Conservation (phyloP, 805 yeast species). For the Pichia ethanolica region DNA sequence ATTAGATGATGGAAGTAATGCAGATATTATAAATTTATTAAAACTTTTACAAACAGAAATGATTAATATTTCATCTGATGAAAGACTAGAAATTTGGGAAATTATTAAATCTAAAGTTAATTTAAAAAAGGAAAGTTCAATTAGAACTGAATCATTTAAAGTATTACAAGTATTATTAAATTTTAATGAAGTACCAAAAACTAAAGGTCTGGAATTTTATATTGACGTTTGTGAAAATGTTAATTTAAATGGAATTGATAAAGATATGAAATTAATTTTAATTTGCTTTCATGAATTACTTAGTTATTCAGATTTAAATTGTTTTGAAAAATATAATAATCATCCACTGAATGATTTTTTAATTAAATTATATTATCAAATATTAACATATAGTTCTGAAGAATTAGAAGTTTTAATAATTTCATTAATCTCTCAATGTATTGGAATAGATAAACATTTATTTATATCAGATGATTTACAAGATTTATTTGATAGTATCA, state of each 20-base stretch:
- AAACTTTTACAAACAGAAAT: conserved; percentile 42
- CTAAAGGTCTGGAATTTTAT: conserved; percentile 49
- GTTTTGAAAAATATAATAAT: conserved; percentile 14
- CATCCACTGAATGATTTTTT: conserved; percentile 15
- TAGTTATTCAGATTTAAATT: conserved; percentile 27
- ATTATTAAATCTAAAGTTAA: conserved; percentile 48
- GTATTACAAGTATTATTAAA: conserved; percentile 50
- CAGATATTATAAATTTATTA: conserved; percentile 43
- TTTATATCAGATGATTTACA: conserved; percentile 1
- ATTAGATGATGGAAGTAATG: conserved; percentile 17
- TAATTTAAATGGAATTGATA: conserved; percentile 33
- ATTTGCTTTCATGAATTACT: conserved; percentile 44
- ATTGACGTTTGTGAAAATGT: conserved; percentile 46
- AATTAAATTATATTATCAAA: conserved; percentile 3
- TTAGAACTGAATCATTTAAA: conserved; percentile 43
- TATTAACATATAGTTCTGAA: conserved; percentile 6
- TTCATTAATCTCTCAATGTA: conserved; percentile 14
- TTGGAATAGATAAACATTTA: conserved; percentile 9
- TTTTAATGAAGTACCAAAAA: conserved; percentile 42
- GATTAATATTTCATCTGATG: conserved; percentile 43
- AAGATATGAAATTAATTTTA: conserved; percentile 32
- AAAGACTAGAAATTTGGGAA: conserved; percentile 73
- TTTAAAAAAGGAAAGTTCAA: conserved; percentile 24
- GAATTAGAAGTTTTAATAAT: conserved; percentile 12
- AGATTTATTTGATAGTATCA: neutral